Evolutionary conservation across 495 filamentous ascomycete species (phyloP).

Genomic region (Aspergillus biplanus): DNA sequence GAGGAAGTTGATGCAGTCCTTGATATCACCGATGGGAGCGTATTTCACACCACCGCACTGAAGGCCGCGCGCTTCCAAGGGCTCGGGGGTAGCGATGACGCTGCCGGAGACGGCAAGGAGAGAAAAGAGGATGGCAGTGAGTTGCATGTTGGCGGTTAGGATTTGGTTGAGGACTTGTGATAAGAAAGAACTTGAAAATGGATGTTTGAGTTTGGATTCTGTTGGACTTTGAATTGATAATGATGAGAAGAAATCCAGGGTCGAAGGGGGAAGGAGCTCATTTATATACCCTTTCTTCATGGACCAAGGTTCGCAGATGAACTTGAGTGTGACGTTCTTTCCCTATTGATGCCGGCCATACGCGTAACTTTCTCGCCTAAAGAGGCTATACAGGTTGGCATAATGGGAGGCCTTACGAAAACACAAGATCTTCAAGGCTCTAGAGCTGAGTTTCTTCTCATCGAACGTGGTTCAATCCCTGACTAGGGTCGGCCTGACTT

Average conservation of each 20-base stretch:
- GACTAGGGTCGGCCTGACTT: too few relatives aligned
- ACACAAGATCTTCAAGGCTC: too few relatives aligned
- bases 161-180: neutral
- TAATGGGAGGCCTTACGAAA: too few relatives aligned
- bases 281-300: neutral
- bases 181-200: neutral
- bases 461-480: too few relatives aligned
- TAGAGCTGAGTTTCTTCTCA: too few relatives aligned
- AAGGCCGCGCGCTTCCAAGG: neutral
- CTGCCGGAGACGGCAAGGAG: neutral
- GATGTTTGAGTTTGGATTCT: neutral
- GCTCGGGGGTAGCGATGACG: conserved; percentile 3
- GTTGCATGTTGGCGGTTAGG: conserved; percentile 4
- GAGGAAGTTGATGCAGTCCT: conserved; percentile 16
- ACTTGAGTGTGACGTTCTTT: neutral
- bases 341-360: too few relatives aligned
- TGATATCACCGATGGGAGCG: conserved; percentile 4
- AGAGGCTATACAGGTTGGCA: too few relatives aligned
- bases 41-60: conserved; percentile 6
- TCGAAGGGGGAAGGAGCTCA: neutral
- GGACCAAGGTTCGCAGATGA: neutral
- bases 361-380: too few relatives aligned
- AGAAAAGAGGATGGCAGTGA: neutral
- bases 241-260: neutral
- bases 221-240: neutral